A percentile compares a stretch with the other conserved stretches of the same genome.
These are phyloP conservation scores for Peltaster fructicola DNA, from an alignment of 2,329 filamentous ascomycete species.

Conservation along the genomic window DNA sequence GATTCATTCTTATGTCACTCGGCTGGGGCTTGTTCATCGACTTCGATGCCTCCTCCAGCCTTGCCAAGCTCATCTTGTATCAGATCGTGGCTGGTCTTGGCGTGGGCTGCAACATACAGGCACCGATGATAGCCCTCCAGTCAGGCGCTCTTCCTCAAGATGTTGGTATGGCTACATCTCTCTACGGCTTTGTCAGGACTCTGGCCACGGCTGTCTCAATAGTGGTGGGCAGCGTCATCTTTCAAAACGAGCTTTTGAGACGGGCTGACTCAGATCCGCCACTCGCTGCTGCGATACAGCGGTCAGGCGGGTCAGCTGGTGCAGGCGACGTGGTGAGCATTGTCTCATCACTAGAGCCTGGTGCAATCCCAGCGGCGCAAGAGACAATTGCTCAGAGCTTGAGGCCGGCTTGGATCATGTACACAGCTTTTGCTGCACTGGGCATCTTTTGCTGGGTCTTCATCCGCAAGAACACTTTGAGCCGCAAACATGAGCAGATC, in stretches of 20 bases:
- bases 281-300: not conserved
- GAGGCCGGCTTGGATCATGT: slow-evolving; percentile 1
- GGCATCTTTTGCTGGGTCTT: slow-evolving; percentile 1
- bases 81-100: slow-evolving; percentile 44
- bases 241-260: slow-evolving; percentile 46
- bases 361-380: not conserved
- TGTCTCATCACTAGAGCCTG: not conserved
- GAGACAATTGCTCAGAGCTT: not conserved
- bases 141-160: slow-evolving; percentile 40
- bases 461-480: not conserved
- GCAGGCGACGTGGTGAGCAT: not conserved
- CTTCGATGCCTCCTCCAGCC: slow-evolving; percentile 8
- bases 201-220: slow-evolving; percentile 48
- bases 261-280: not conserved
- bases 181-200: slow-evolving; percentile 48
- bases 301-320: not conserved
- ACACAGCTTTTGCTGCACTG: not conserved
- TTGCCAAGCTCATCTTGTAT: slow-evolving; percentile 23
- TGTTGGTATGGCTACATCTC: slow-evolving; percentile 46
- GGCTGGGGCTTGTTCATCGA: slow-evolving; percentile 8
- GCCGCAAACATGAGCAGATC: not conserved
- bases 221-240: slow-evolving; percentile 55
- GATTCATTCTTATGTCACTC: not conserved
- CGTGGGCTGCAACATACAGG: slow-evolving; percentile 49
- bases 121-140: slow-evolving; percentile 48